Evolutionary conservation across 768 basidiomycete species (phyloP), one percentile per base, ranked within the genome.

Genomic region (Boletus rubropictus): DNA sequence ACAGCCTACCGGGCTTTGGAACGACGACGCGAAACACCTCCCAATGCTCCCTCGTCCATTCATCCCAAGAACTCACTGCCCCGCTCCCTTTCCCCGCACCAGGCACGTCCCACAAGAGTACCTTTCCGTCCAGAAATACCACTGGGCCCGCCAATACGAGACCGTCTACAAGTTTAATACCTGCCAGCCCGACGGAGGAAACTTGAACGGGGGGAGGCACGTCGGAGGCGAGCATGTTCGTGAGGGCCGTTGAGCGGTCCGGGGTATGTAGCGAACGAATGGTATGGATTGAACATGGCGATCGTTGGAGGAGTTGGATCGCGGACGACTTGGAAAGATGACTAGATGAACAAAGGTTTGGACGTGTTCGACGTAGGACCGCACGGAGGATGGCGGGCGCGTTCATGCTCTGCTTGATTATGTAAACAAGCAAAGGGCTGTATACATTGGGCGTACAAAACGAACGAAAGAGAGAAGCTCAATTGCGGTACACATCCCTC

Each of bases 61-160:
- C 84, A 11, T 69, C 63, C 82, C 86, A 88, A 2, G 74, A 59
- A 5, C 64, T 73, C 32, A 18, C 12, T 6, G 27, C 34, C 12
- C 37, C 48, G 15, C 1, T 12, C 9, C 33, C 25, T 29, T 21
- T 24, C 6, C 14, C 17, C 7, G 27, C 2, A 6, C 25, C 7
- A 1, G 86, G 84, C 2, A 88, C 86, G 61, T 97, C 84, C 95
- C 95, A 99, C 32, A 97, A 63, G 44, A 94, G 85, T 0, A 91
- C 86, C 37, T 86, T 80, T 3, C 90, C 91, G 47, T 89, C 86
- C 7, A 94, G 63, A 52, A 99, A 87, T 24, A 99, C 77, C 55
- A 83, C 86, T 0, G 92, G 79, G 1, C 82, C 82, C 0, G 84
- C 80, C 2, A 96, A 64, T 15, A 89, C 59, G 20, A 94, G 77